Evolutionary conservation across 495 filamentous ascomycete species (phyloP).

Genomic region (Neurospora sp.): DNA sequence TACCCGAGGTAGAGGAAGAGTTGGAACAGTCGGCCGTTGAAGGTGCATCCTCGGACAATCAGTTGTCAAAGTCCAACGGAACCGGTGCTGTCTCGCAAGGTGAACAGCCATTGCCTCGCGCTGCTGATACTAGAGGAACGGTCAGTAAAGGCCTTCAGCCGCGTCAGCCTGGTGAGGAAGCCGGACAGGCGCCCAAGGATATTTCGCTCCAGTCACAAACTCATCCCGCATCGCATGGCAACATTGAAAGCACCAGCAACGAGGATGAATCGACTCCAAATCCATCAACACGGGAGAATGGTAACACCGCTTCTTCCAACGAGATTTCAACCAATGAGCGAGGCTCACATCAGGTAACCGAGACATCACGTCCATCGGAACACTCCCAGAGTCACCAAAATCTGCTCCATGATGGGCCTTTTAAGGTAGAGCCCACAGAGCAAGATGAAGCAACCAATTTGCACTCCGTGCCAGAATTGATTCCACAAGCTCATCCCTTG

Average conservation of each 20-base stretch:
- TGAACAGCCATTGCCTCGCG: neutral
- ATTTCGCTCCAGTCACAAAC: neutral
- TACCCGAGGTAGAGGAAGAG: conserved; percentile 7
- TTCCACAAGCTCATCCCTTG: neutral
- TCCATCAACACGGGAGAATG: neutral
- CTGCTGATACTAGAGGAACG: neutral
- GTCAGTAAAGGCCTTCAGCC: neutral
- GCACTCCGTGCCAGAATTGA: neutral
- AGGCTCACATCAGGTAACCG: neutral
- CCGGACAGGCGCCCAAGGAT: neutral
- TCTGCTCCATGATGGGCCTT: neutral
- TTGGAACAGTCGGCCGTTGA: conserved; percentile 13
- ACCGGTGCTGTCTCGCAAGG: neutral
- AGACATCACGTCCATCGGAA: neutral
- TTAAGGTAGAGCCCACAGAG: conserved; percentile 1
- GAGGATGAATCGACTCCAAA: neutral
- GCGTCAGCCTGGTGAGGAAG: neutral
- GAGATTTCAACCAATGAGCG: neutral
- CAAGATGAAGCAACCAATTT: neutral
- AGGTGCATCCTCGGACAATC: neutral
- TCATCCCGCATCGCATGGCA: neutral
- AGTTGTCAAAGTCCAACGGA: neutral
- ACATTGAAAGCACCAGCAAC: neutral
- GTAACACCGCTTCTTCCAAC: neutral
- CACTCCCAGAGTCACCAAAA: neutral